phyloP scores from a whole-genome alignment of 2,329 filamentous ascomycete genomes.

The Clathrospora elynae region DNA sequence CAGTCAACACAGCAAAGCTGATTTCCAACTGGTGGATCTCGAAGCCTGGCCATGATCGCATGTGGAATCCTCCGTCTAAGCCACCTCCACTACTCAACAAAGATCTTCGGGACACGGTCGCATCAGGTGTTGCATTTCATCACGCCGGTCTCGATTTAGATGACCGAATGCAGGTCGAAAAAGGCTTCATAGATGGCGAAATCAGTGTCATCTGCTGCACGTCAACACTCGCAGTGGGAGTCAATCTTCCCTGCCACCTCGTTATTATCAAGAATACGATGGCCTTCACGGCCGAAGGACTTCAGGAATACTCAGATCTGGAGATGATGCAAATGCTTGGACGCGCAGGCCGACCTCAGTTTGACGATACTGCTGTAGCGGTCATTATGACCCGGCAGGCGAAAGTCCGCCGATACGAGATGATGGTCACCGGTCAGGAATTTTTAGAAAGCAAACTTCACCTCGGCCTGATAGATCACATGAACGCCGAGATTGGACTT shows the following conservation, averaged over 20 bases:
- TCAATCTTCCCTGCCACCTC: constrained; percentile 83
- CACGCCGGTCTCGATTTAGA: constrained; percentile 72
- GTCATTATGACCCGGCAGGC: constrained; percentile 77
- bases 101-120: constrained; percentile 62
- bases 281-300: constrained; percentile 58
- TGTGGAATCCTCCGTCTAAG: constrained; percentile 66
- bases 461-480: constrained; percentile 76
- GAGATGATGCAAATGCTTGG: constrained; percentile 93
- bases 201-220: constrained; percentile 85
- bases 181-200: constrained; percentile 70
- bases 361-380: constrained; percentile 74
- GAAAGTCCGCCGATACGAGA: constrained; percentile 70
- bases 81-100: constrained; percentile 60
- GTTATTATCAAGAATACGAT: constrained; percentile 83
- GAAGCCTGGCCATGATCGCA: constrained; percentile 57
- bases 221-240: constrained; percentile 79
- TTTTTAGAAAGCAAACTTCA: constrained; percentile 79
- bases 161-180: constrained; percentile 71
- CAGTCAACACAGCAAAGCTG: constrained; percentile 68
- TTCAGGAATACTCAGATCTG: constrained; percentile 77
- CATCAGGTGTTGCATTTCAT: constrained; percentile 76
- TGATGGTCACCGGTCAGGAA: constrained; percentile 74
- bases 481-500: constrained; percentile 82
- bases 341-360: constrained; percentile 81
- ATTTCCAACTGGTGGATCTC: constrained; percentile 69